Conservation (phyloP, 768 basidiomycete genomes). For the Pleurotus ostreatus region DNA sequence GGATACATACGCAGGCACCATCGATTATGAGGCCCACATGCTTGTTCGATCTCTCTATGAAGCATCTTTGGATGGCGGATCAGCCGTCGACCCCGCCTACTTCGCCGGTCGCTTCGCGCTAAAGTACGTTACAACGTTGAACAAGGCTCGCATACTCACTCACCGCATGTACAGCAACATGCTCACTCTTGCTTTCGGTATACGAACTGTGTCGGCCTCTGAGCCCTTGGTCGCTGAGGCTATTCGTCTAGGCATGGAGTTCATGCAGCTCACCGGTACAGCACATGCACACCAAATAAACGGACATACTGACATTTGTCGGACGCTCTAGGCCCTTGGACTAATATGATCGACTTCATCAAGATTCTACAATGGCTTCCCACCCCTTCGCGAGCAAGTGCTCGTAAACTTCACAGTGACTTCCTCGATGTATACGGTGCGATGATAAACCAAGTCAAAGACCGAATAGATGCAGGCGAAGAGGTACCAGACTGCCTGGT, state of each 20-base stretch:
- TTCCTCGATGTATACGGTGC: slow-evolving; percentile 25
- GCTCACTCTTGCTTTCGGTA: slow-evolving; percentile 18
- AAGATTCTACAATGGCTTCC: slow-evolving; percentile 14
- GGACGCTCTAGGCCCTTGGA: slow-evolving; percentile 12
- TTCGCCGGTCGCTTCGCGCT: slow-evolving; percentile 15
- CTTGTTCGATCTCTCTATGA: slow-evolving; percentile 15
- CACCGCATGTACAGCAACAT: slow-evolving; percentile 14
- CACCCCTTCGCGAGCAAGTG: slow-evolving; percentile 12
- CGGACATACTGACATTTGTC: no score
- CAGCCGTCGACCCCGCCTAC: slow-evolving; percentile 16
- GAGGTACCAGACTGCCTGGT: slow-evolving; percentile 28
- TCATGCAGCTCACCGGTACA: slow-evolving; percentile 15
- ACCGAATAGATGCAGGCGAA: slow-evolving; percentile 24
- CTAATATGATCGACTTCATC: slow-evolving; percentile 20
- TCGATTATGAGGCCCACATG: slow-evolving; percentile 17
- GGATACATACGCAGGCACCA: slow-evolving; percentile 11
- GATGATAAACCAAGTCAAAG: slow-evolving; percentile 22
- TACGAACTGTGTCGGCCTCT: slow-evolving; percentile 12
- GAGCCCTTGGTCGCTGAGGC: slow-evolving; percentile 14
- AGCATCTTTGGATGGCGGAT: slow-evolving; percentile 7
- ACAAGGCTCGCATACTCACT: neutral
- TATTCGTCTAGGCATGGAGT: slow-evolving; percentile 14
- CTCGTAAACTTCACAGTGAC: slow-evolving; percentile 14
- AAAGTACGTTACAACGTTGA: slow-evolving; percentile 11
- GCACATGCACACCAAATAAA: no score